phyloP scores from a whole-genome alignment of 257 asterid genomes.

The Linaria vulgaris region DNA sequence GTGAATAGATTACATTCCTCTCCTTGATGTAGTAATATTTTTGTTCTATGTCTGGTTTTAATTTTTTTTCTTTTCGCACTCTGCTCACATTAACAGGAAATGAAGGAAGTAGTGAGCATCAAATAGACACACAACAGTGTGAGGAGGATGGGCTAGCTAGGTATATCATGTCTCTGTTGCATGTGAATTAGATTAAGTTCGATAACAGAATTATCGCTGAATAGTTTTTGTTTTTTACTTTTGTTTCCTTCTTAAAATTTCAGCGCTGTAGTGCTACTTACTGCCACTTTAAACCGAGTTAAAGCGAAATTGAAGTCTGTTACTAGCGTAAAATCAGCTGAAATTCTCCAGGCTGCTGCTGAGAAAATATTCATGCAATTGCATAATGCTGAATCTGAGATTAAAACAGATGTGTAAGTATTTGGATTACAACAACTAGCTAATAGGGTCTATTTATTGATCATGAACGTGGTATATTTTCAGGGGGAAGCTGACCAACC shows the following conservation, averaged over 20 bases:
- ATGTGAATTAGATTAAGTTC: conserved; percentile 18
- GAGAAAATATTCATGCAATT: conserved; percentile 59
- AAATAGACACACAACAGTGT: conserved; percentile 45
- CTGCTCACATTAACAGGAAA: conserved; percentile 39
- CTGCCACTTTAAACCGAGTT: conserved; percentile 63
- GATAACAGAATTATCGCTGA: conserved; percentile 21
- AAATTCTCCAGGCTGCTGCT: conserved; percentile 65
- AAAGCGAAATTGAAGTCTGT: conserved; percentile 66
- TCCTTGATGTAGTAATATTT: conserved; percentile 24
- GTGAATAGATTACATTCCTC: conserved; percentile 31
- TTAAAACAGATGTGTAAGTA: conserved; percentile 69
- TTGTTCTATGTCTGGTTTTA: conserved; percentile 18
- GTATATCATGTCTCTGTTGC: conserved; percentile 40
- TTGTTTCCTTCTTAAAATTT: conserved; percentile 29
- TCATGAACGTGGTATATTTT: conserved; percentile 33
- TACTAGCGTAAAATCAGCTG: conserved; percentile 60
- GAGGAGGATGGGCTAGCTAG: conserved; percentile 63
- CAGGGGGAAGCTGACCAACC: conserved; percentile 69
- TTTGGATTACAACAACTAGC: conserved; percentile 20
- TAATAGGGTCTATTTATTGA: conserved; percentile 24
- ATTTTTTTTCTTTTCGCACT: conserved; percentile 24
- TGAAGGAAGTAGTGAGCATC: conserved; percentile 41
- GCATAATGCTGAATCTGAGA: conserved; percentile 70
- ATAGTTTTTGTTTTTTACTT: conserved; percentile 11
- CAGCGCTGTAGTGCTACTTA: conserved; percentile 71